Evolutionary conservation across 2,329 filamentous ascomycete species (phyloP), one percentile per base, ranked within the genome.

Genomic region (Orbilia ellipsospora): DNA sequence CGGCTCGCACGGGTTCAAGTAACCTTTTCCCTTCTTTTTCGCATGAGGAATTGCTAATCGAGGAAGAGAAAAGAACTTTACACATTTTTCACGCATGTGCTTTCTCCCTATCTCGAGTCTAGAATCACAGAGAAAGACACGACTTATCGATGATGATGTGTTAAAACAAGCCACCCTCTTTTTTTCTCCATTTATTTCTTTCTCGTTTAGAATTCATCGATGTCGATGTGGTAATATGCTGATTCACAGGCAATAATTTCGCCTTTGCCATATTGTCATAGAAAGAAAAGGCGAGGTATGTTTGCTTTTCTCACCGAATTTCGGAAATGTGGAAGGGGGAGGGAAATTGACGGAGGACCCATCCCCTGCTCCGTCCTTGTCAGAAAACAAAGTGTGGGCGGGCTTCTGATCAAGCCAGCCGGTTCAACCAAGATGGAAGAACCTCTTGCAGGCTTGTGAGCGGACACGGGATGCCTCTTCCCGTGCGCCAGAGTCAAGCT

Each of bases 241-340:
- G 65, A 62, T 62, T 69, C 55, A 61, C 65, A 69, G 56, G 65
- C 66, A 70, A 63, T 63, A 31, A 63, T 63, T 57, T 63, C 51
- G 66, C 66, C 44, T 70, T 70, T 70, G 57, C 66, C 50, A 70
- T 63, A 70, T 28, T 63, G 57, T 57, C 44, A 15, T 4, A 18
- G 44, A 48, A 36, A 36, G 31, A 36, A 36, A 36, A 36, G 28
- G 6, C 28, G 20, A 36, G 16, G 20, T 44, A 48, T 60, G 60
- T 67, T 73, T 73, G 69, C 69, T 73, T 74, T 68, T 74, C 31
- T 36, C 51, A 26, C 44, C 6, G n/a, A 12, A 36, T 50, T 67
- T 74, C 70, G 70, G 70, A 74, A 74, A 74, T 74, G 70, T 74
- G 70, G 70, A 74, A 74, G 70, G 70, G 70, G 70, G 57, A 63